phyloP scores from a whole-genome alignment of 2,329 filamentous ascomycete species.

The Fonsecaea monophora region DNA sequence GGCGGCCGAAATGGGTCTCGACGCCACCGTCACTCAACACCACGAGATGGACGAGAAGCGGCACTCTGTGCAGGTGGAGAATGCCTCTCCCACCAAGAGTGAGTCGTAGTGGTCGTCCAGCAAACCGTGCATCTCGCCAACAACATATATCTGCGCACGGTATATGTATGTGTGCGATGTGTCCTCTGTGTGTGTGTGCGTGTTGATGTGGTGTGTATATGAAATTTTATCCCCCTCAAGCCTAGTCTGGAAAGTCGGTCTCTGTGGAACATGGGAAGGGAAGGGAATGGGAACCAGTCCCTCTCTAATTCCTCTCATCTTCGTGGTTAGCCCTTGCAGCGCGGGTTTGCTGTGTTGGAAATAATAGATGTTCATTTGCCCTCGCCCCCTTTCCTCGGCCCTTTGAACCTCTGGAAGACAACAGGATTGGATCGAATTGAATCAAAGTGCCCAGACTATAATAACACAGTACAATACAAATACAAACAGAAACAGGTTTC shows the following conservation, averaged over 20 bases:
- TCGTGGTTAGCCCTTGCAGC: no score
- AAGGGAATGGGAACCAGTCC: neutral
- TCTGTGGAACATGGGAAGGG: neutral
- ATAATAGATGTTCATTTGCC: no score
- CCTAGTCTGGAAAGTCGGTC: neutral
- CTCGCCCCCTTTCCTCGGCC: no score
- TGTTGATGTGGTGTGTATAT: neutral
- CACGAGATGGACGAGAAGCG: constrained; percentile 36
- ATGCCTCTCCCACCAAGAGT: constrained; percentile 9
- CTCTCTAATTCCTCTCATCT: no score
- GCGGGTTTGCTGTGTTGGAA: no score
- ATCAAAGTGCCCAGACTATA: no score
- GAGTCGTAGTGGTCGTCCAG: constrained; percentile 1
- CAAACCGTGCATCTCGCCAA: no score
- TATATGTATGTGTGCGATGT: neutral
- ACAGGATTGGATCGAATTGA: no score
- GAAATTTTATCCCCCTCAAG: neutral
- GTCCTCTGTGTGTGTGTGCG: neutral
- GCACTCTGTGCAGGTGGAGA: constrained; percentile 26
- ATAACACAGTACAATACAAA: no score
- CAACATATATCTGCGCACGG: no score
- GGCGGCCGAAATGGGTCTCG: constrained; percentile 36
- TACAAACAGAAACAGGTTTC: no score
- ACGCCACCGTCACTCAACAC: constrained; percentile 30
- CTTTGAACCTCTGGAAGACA: no score